Conservation (phyloP, 495 filamentous ascomycete genomes). For the Daldinia decipiens region DNA sequence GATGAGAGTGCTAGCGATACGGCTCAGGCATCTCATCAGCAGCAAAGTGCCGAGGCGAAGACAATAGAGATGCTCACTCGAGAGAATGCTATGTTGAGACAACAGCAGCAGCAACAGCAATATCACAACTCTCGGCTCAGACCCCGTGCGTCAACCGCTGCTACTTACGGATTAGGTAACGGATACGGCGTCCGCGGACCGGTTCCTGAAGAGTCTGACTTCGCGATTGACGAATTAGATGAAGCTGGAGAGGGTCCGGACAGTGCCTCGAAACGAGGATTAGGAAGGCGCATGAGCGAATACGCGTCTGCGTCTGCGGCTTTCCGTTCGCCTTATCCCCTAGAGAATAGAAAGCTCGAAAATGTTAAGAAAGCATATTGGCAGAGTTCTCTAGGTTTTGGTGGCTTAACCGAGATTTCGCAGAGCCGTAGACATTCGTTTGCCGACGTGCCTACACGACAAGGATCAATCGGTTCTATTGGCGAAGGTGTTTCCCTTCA, state of each 20-base stretch:
- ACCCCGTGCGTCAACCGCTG: slow-evolving; percentile 68
- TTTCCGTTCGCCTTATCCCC: slow-evolving; percentile 64
- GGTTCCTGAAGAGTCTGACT: slow-evolving; percentile 76
- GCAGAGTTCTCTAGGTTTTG: slow-evolving; percentile 88
- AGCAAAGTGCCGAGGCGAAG: slow-evolving; percentile 68
- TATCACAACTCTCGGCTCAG: slow-evolving; percentile 69
- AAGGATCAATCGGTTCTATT: slow-evolving; percentile 73
- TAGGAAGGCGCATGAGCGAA: slow-evolving; percentile 68
- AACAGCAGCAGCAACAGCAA: slow-evolving; percentile 63
- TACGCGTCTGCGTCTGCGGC: slow-evolving; percentile 67
- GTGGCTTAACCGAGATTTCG: slow-evolving; percentile 71
- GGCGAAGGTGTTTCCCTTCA: slow-evolving; percentile 63
- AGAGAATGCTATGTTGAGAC: slow-evolving; percentile 77
- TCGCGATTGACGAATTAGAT: slow-evolving; percentile 75
- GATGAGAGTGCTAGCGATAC: slow-evolving; percentile 75
- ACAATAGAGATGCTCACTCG: slow-evolving; percentile 77
- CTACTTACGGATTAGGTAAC: slow-evolving; percentile 63
- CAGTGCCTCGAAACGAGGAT: slow-evolving; percentile 62
- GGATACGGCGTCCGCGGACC: slow-evolving; percentile 70
- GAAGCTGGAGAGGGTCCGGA: slow-evolving; percentile 69
- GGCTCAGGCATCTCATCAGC: slow-evolving; percentile 55
- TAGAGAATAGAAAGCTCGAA: slow-evolving; percentile 80
- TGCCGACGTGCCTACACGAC: slow-evolving; percentile 78
- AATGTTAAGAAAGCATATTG: slow-evolving; percentile 85
- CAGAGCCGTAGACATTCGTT: slow-evolving; percentile 98